Evolutionary conservation across 1,139 yeast species (phyloP).

Genomic region (Spencermartinsiella ligniputridi): DNA sequence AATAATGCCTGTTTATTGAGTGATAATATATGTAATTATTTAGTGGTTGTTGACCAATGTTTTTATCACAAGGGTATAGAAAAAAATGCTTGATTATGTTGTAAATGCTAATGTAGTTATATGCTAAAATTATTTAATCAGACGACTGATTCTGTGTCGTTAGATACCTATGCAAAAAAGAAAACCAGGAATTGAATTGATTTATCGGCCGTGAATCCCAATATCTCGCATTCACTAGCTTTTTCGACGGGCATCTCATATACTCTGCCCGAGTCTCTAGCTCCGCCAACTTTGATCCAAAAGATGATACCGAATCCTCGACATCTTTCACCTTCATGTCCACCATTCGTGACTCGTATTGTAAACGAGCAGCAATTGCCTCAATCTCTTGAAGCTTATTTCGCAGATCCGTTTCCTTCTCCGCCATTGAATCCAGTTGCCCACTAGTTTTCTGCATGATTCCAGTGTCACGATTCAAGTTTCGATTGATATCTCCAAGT

Average conservation of each 20-base stretch:
- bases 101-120: background rate
- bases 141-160: background rate
- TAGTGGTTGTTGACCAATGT: too few species aligned
- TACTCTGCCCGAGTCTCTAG: constrained; percentile 31
- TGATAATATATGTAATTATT: too few species aligned
- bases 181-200: background rate
- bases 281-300: constrained; percentile 41
- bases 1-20: background rate
- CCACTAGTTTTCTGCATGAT: constrained; percentile 16
- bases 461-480: constrained; percentile 15
- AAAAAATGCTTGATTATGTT: too few species aligned
- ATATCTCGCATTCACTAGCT: background rate
- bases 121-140: background rate
- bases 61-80: too few species aligned
- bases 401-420: constrained; percentile 33
- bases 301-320: constrained; percentile 61
- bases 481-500: background rate
- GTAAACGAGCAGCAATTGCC: constrained; percentile 67
- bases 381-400: constrained; percentile 58
- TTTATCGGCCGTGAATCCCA: background rate
- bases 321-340: constrained; percentile 73
- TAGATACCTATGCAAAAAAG: background rate
- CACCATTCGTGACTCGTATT: constrained; percentile 73
- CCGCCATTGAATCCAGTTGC: constrained; percentile 18
- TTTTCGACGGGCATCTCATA: background rate